Evolutionary conservation across 2,329 filamentous ascomycete species (phyloP), one percentile per base, ranked within the genome.

Genomic region (Cladophialophora chaetospira): DNA sequence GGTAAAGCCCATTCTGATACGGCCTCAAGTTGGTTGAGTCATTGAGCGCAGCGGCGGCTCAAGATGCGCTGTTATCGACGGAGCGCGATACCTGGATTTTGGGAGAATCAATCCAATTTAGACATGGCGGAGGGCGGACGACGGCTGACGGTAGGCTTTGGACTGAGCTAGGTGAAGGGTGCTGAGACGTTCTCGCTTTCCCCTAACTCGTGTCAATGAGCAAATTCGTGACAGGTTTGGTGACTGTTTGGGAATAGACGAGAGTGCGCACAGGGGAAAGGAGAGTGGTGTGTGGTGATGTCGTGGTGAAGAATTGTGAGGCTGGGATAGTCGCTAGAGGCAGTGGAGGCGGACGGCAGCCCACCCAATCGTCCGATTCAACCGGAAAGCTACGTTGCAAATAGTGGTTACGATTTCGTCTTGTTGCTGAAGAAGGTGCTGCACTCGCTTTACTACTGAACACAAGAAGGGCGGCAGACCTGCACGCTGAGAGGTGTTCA

Each of bases 1-100:
- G 62, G 75, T 72, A 70, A 78, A 71, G 68, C 76, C 76, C 77
- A 79, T 79, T 65, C 69, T 72, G 71, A 66, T 53, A 52, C 53
- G 43, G 42, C 47, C 53, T 57, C 47, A 59, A 46, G 10, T 53
- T 6, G 21, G 53, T 11, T 15, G 19, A 57, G 51, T 42, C 58
- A 61, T 60, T 35, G 46, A 49, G 50, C 15, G 33, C 57, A 57
- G 45, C 35, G 53, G 47, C 60, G 13, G 35, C 40, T 21, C 10
- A 15, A 11, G 29, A 46, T 36, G 57, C 60, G 53, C 53, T 52
- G 36, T 53, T 42, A 47, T 42, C 55, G 17, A 49, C 45, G 5
- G 15, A 11, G 35, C 19, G 5, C 38, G 5, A 44, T 53, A 17
- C 53, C 54, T 60, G 47, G 42, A n/a, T 38, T 38, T 21, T 42